Evolutionary conservation across 768 basidiomycete genomes (phyloP), one percentile per base, ranked within the genome.

Genomic region (Pleurotus cornucopiae): DNA sequence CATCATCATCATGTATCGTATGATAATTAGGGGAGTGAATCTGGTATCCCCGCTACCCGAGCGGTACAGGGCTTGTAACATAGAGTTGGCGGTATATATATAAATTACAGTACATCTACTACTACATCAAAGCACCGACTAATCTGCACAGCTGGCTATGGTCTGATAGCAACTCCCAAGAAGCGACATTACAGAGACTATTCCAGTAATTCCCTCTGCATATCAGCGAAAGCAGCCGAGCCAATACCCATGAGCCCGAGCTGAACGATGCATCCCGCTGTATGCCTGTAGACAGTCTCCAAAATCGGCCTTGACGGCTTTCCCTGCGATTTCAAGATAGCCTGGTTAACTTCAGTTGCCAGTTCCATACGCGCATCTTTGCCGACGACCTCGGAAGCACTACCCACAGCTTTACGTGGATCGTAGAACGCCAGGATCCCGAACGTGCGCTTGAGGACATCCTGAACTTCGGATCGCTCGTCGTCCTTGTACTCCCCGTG

Each of bases 261-360:
- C 61, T 91, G 83, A n/a, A 76, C 71, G 16, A 94, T 71, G 61
- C 82, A 83, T 18, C 83, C 84, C 25, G 80, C 73, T 0, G 87
- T 84, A 60, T 91, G 91, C 37, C 91, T 83, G 67, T 88, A 94
- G 54, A 92, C 66, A 53, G 79, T 83, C 65, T 94, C 92, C 55
- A 94, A 74, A 12, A 85, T 74, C 2, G 92, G 89, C 52, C 76
- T 77, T 5, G 81, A 72, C 2, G 90, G 89, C 38, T 82, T 81
- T 16, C 88, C 88, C 73, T 89, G 88, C 0, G 91, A 92, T 69
- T 83, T 88, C 53, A 94, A 73, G 56, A 95, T 91, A 40, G 85
- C 89, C 67, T 84, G 79, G 63, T 94, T 94, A 39, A 94, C 68
- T 70, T 91, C 89, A 57, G 82, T 85, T 25, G 88, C 87, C 55